These are phyloP conservation scores for Luvunga scandens DNA, from an alignment of 345 rosid genomes.

Conservation along the genomic window DNA sequence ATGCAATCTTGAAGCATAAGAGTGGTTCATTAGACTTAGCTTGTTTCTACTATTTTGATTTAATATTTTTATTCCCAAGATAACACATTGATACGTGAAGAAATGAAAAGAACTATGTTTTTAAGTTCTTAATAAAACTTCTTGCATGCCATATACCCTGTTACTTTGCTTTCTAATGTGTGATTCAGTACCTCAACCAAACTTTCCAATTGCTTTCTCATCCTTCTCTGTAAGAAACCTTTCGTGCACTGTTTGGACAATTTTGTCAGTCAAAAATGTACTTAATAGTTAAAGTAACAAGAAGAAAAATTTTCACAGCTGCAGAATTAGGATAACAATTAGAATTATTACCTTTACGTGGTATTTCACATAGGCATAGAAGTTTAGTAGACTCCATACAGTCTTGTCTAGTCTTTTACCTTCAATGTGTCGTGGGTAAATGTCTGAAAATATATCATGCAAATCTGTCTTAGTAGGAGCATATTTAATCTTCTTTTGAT, in stretches of 20 bases:
- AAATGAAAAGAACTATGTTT: neutral
- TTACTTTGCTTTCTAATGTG: constrained; percentile 9
- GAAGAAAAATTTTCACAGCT: neutral
- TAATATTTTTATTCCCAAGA: neutral
- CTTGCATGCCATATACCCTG: neutral
- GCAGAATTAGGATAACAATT: neutral
- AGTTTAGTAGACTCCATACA: constrained; percentile 78
- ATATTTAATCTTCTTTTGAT: constrained; percentile 6
- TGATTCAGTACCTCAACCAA: constrained; percentile 64
- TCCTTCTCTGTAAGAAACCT: constrained; percentile 84
- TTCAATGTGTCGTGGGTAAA: constrained; percentile 58
- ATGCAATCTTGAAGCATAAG: constrained; percentile 1
- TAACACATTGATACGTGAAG: neutral
- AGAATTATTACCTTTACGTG: constrained; percentile 66
- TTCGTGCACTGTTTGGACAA: constrained; percentile 56
- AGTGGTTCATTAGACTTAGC: neutral
- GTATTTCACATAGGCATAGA: constrained; percentile 71
- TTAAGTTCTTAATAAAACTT: neutral
- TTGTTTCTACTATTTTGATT: constrained; percentile 5
- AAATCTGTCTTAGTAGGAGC: constrained; percentile 7
- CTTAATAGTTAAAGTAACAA: neutral
- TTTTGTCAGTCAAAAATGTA: constrained; percentile 14
- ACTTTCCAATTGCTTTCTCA: constrained; percentile 65
- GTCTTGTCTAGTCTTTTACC: constrained; percentile 71
- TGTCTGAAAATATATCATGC: constrained; percentile 40